Conservation (phyloP, 2,329 filamentous ascomycete species). For the Ophiostoma perfectum region DNA sequence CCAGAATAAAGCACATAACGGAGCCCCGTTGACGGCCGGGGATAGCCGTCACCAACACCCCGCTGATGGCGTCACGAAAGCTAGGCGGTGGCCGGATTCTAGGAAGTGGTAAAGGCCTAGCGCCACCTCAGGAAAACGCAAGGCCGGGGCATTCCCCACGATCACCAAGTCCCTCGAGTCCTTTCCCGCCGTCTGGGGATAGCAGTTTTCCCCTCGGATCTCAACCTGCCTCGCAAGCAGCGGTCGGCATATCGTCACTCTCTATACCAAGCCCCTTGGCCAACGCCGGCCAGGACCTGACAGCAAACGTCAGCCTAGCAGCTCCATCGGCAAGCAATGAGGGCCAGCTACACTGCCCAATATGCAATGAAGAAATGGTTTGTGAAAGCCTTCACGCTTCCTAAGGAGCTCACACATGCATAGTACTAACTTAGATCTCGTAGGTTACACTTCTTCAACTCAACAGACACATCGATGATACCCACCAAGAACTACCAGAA, state of each 20-base stretch:
- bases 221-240: slow-evolving; percentile 38
- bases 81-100: slow-evolving; percentile 88
- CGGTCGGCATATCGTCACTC: slow-evolving; percentile 49
- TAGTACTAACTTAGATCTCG: neutral
- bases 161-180: slow-evolving; percentile 51
- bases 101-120: slow-evolving; percentile 78
- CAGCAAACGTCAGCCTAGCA: slow-evolving; percentile 69
- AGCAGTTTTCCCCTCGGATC: slow-evolving; percentile 77
- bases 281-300: slow-evolving; percentile 69
- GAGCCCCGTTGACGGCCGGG: slow-evolving; percentile 15
- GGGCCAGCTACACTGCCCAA: slow-evolving; percentile 81
- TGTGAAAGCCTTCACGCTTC: slow-evolving; percentile 22
- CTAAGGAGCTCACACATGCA: neutral
- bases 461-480: slow-evolving; percentile 80
- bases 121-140: slow-evolving; percentile 50
- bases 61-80: slow-evolving; percentile 67
- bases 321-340: slow-evolving; percentile 50
- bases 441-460: slow-evolving; percentile 88
- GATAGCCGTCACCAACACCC: neutral
- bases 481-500: slow-evolving; percentile 81
- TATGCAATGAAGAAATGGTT: slow-evolving; percentile 98
- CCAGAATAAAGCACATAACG: neutral
- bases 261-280: slow-evolving; percentile 58
- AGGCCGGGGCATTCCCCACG: slow-evolving; percentile 38
- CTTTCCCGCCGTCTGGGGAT: slow-evolving; percentile 48